Percentiles rank a stretch among this genome's conserved stretches.
Evolutionary conservation across 164 flowering plant genomes (phyloP).

Genomic region (Aristolochia contorta): DNA sequence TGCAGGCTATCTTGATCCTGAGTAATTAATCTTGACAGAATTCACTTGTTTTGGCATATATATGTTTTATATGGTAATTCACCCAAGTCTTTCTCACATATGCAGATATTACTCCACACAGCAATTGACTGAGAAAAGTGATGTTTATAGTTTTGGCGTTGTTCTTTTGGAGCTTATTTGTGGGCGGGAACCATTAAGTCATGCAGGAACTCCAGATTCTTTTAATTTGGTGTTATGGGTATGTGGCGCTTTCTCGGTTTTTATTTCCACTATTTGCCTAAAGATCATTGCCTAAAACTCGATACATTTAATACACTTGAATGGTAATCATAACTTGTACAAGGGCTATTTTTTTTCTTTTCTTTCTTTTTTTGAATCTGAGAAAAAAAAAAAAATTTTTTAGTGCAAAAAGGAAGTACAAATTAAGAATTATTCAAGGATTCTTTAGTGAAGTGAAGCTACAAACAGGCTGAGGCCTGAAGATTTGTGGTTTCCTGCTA

Average conservation of each 20-base stretch:
- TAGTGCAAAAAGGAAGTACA: no score
- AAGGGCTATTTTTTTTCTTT: no score
- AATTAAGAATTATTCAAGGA: no score
- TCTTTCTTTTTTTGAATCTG: no score
- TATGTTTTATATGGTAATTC: not conserved
- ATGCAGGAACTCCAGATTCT: slow-evolving; percentile 65
- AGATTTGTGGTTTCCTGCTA: no score
- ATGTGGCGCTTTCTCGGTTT: slow-evolving; percentile 8
- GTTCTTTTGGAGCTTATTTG: slow-evolving; percentile 88
- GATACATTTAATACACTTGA: no score
- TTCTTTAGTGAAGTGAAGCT: no score
- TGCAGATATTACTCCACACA: slow-evolving; percentile 75
- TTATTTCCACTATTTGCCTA: no score
- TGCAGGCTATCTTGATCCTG: slow-evolving; percentile 90
- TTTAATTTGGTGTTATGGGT: slow-evolving; percentile 90
- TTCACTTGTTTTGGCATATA: not conserved
- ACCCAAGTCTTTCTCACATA: slow-evolving; percentile 9
- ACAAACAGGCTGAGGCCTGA: no score
- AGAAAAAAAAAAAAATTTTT: no score
- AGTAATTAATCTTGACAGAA: slow-evolving; percentile 31
- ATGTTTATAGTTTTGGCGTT: slow-evolving; percentile 84
- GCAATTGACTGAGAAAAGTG: slow-evolving; percentile 87
- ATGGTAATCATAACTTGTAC: no score
- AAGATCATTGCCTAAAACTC: no score
- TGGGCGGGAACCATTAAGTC: slow-evolving; percentile 77